Conservation (phyloP, 163 green algal genomes). For the Volvox carteri region DNA sequence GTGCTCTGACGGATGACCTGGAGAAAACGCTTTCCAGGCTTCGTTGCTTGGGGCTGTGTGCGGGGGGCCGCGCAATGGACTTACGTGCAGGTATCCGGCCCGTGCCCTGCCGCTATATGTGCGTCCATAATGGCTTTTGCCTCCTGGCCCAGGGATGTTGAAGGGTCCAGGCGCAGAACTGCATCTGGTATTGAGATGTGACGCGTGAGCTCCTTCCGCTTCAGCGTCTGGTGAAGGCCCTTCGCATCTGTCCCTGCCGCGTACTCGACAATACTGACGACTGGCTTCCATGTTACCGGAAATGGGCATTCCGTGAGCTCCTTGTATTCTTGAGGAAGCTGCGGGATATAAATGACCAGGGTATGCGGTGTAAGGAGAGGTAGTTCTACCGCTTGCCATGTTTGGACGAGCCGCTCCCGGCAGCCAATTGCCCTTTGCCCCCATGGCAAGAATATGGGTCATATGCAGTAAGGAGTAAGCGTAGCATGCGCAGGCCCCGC, state of each 20-base stretch:
- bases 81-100: constrained; percentile 61
- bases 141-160: constrained; percentile 44
- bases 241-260: constrained; percentile 33
- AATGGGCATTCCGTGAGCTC: constrained; percentile 63
- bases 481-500: neutral
- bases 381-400: neutral
- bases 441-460: neutral
- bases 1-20: too few species aligned
- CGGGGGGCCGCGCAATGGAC: too few species aligned
- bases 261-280: constrained; percentile 59
- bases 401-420: neutral
- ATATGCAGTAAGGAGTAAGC: neutral
- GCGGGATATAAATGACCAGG: neutral
- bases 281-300: constrained; percentile 59
- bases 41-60: too few species aligned
- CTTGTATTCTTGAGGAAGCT: constrained; percentile 62
- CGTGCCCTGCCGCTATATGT: constrained; percentile 48
- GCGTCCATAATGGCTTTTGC: constrained; percentile 52
- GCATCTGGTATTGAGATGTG: constrained; percentile 44
- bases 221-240: constrained; percentile 52
- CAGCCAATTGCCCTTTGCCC: neutral
- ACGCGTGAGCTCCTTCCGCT: constrained; percentile 53
- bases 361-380: neutral
- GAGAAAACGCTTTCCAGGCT: too few species aligned
- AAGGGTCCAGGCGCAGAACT: constrained; percentile 47